Conservation (phyloP, 805 yeast species). For the Starmerella sirachaensis region DNA sequence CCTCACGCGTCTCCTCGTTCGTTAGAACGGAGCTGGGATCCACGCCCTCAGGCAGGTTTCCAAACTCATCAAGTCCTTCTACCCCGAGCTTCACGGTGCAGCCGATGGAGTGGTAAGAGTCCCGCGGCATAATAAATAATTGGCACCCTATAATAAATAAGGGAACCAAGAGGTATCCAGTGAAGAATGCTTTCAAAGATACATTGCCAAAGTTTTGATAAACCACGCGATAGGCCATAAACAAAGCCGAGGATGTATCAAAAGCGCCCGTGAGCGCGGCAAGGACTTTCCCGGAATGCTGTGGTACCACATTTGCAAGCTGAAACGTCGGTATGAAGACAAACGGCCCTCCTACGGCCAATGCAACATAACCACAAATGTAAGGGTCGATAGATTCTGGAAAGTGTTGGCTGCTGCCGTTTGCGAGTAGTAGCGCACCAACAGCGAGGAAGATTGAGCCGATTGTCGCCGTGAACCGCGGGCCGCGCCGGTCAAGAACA, state of each 20-base stretch:
- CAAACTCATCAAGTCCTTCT: conserved; percentile 63
- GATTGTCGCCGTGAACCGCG: conserved; percentile 60
- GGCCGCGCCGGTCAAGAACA: conserved; percentile 68
- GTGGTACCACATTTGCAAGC: conserved; percentile 75
- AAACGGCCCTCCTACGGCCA: conserved; percentile 91
- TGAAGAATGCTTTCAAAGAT: conserved; percentile 49
- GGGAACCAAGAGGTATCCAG: conserved; percentile 60
- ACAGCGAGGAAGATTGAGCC: conserved; percentile 51
- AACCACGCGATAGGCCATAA: conserved; percentile 55
- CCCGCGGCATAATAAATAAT: conserved; percentile 64
- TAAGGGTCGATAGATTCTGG: conserved; percentile 69
- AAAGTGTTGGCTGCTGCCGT: conserved; percentile 30
- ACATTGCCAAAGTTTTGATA: conserved; percentile 38
- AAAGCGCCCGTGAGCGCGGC: conserved; percentile 89
- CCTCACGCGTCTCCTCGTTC: conserved; percentile 5
- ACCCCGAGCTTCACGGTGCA: conserved; percentile 34
- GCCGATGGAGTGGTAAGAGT: conserved; percentile 49
- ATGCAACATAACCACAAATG: conserved; percentile 54
- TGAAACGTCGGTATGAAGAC: conserved; percentile 85
- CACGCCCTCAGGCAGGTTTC: conserved; percentile 26
- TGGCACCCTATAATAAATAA: conserved; percentile 64
- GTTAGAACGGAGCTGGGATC: not conserved
- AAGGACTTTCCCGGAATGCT: conserved; percentile 63
- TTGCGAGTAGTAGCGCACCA: conserved; percentile 42
- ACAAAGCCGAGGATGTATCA: conserved; percentile 84